Conservation (phyloP, 1,284 basidiomycete genomes). For the Cryptococcus deneoformans region DNA sequence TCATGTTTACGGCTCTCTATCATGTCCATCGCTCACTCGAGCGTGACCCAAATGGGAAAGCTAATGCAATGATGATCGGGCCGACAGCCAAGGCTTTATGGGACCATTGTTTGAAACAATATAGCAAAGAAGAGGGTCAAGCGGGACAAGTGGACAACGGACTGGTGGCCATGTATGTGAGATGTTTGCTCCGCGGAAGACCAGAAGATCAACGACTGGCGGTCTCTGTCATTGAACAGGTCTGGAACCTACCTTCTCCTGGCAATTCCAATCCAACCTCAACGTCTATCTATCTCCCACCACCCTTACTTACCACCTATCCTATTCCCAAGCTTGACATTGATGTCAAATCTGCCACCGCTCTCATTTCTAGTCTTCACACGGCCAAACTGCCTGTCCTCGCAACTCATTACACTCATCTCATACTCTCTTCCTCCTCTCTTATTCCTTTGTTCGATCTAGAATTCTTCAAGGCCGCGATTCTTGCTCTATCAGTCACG, state of each 20-base stretch:
- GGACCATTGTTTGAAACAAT: conserved; percentile 33
- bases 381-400: conserved; percentile 14
- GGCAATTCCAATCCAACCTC: conserved; percentile 5
- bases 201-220: conserved; percentile 32
- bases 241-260: conserved; percentile 30
- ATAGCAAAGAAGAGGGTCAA: conserved; percentile 8
- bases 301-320: not conserved
- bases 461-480: conserved; percentile 22
- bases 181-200: conserved; percentile 24
- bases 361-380: conserved; percentile 21
- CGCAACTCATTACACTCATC: conserved; percentile 25
- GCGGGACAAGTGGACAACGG: conserved; percentile 27
- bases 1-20: conserved; percentile 28
- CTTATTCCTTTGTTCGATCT: conserved; percentile 12
- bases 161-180: conserved; percentile 25
- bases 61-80: conserved; percentile 12
- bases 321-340: conserved; percentile 4
- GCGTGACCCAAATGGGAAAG: not conserved
- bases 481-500: conserved; percentile 14
- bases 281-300: not conserved
- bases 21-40: conserved; percentile 4
- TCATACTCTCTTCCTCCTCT: conserved; percentile 17
- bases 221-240: conserved; percentile 22
- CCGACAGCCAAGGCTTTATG: conserved; percentile 23
- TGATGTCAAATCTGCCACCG: conserved; percentile 20